A percentile compares a stretch with the other conserved stretches of the same genome.
These are phyloP conservation scores for Phytophthora tentaculata DNA, from an alignment of 352 stramenopile species.

Conservation along the genomic window DNA sequence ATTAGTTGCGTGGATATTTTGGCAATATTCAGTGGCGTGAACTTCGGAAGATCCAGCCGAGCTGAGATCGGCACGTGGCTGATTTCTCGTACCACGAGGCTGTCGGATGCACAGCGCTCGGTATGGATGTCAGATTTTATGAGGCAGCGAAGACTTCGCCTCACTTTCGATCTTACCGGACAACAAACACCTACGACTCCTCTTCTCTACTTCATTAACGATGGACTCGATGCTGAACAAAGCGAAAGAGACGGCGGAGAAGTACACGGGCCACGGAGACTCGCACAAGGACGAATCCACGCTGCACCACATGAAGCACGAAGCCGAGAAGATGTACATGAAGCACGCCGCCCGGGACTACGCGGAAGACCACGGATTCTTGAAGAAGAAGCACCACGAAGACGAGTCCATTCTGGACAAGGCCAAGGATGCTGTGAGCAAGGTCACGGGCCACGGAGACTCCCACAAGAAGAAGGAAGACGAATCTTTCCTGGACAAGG, in stretches of 20 bases:
- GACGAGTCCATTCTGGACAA: constrained; percentile 32
- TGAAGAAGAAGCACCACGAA: constrained; percentile 26
- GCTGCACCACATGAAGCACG: constrained; percentile 28
- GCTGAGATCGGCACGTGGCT: constrained; percentile 24
- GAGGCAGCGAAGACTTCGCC: too few species aligned
- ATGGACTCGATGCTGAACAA: constrained; percentile 42
- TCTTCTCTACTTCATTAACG: not conserved
- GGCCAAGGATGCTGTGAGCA: constrained; percentile 31
- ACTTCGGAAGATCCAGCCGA: constrained; percentile 23
- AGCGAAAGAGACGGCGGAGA: constrained; percentile 22
- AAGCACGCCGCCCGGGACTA: constrained; percentile 28
- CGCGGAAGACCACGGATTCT: constrained; percentile 31
- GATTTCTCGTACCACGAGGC: constrained; percentile 17
- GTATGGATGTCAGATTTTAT: not conserved
- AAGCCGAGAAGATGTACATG: constrained; percentile 22
- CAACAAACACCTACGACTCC: constrained; percentile 5
- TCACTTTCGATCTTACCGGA: constrained; percentile 29
- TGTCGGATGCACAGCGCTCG: not conserved
- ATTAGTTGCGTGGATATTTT: not conserved
- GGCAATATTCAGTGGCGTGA: constrained; percentile 9
- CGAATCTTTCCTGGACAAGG: constrained; percentile 31
- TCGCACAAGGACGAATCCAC: constrained; percentile 2
- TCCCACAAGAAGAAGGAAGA: constrained; percentile 25
- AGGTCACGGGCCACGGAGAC: constrained; percentile 29
- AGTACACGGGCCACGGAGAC: constrained; percentile 3